A percentile compares a stretch with the other conserved stretches of the same genome.
Evolutionary conservation across 805 yeast genomes (phyloP).

Genomic region (Pichia manshurica): DNA sequence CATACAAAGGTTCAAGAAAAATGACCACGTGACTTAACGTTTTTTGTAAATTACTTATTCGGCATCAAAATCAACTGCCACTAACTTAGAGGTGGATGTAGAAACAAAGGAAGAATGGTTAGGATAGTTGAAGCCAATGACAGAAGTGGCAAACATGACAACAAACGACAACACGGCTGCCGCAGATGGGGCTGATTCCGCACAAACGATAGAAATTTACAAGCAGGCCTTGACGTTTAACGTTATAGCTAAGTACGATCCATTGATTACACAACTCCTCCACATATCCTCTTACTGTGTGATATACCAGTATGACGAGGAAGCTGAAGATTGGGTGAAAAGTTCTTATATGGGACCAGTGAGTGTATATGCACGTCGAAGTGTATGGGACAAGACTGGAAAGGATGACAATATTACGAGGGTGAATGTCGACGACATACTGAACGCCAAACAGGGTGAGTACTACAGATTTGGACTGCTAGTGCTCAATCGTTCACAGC

Average conservation of each 20-base stretch:
- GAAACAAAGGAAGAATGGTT: no score
- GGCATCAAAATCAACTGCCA: no score
- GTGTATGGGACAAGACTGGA: conserved; percentile 4
- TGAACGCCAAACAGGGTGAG: conserved; percentile 30
- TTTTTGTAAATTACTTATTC: no score
- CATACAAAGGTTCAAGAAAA: no score
- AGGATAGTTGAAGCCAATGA: neutral
- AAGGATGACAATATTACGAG: conserved; percentile 8
- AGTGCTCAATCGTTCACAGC: conserved; percentile 59
- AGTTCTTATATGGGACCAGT: conserved; percentile 65
- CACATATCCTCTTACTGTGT: conserved; percentile 70
- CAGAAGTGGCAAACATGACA: neutral
- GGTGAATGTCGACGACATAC: conserved; percentile 25
- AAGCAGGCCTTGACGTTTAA: conserved; percentile 66
- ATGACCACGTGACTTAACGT: no score
- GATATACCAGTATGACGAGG: conserved; percentile 55
- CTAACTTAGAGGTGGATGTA: no score
- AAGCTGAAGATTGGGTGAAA: conserved; percentile 58
- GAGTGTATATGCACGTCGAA: conserved; percentile 42
- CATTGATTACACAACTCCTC: conserved; percentile 59
- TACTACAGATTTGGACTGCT: conserved; percentile 61
- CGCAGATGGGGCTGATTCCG: neutral
- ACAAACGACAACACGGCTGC: neutral
- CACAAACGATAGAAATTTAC: conserved; percentile 52
- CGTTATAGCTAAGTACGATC: conserved; percentile 73